Conservation (phyloP, 129 eudicot species). For the Glebionis coronaria region DNA sequence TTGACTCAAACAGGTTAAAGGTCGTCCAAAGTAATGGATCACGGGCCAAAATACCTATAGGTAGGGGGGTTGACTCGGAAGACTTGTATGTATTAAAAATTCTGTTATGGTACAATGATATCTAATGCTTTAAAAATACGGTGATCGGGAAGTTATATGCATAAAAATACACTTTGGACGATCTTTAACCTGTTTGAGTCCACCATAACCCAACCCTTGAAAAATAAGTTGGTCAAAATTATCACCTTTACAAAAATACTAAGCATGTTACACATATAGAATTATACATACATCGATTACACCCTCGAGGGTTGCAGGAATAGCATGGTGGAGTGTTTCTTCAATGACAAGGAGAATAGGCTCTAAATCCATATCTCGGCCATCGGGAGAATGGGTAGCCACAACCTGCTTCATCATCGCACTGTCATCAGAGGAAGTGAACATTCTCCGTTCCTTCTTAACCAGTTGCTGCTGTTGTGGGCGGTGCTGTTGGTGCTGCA, state of each 20-base stretch:
- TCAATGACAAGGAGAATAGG: conserved; percentile 53
- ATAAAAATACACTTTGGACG: conserved; percentile 3
- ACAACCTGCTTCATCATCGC: conserved; percentile 72
- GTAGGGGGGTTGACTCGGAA: no score
- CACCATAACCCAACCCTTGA: conserved; percentile 4
- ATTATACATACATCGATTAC: conserved; percentile 41
- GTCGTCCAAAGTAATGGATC: not conserved
- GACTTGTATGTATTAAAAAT: not conserved
- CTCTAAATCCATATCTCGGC: conserved; percentile 55
- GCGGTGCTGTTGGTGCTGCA: conserved; percentile 39
- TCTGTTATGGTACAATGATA: not conserved
- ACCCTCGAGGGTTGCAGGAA: conserved; percentile 40
- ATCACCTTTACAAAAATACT: not conserved
- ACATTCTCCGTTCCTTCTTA: conserved; percentile 53
- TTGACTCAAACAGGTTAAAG: not conserved
- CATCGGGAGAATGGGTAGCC: conserved; percentile 75
- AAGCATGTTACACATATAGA: not conserved
- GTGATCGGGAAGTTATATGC: not conserved
- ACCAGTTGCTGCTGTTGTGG: conserved; percentile 27
- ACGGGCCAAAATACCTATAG: no score
- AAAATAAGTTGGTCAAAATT: not conserved
- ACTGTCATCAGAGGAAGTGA: conserved; percentile 68
- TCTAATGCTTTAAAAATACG: not conserved
- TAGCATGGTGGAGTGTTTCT: conserved; percentile 49
- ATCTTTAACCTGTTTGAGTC: not conserved